Evolutionary conservation across 257 asterid species (phyloP).

Genomic region (Mitragyna speciosa): DNA sequence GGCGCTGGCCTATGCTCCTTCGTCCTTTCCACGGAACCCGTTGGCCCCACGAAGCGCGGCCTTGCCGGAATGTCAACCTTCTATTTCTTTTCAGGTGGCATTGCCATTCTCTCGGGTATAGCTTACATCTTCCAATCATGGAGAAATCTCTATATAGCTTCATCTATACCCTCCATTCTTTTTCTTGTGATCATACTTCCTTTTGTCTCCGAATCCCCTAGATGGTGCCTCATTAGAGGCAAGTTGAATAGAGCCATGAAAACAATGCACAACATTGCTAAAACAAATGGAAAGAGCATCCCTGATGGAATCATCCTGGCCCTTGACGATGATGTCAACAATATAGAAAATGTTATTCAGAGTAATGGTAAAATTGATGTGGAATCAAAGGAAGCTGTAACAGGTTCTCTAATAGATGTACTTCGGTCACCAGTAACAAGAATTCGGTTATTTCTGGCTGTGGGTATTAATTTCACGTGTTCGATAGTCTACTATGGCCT

Average conservation of each 20-base stretch:
- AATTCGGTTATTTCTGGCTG: constrained; percentile 59
- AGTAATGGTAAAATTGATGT: background rate
- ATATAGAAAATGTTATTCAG: background rate
- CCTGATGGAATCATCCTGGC: constrained; percentile 51
- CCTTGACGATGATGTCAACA: constrained; percentile 49
- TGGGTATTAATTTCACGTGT: constrained; percentile 67
- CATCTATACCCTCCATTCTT: constrained; percentile 63
- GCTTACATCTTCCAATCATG: constrained; percentile 65
- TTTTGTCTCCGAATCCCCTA: constrained; percentile 76
- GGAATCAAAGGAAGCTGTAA: constrained; percentile 32
- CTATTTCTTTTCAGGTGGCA: constrained; percentile 87
- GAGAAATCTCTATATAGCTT: constrained; percentile 68
- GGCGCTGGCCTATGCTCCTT: constrained; percentile 88
- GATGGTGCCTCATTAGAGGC: constrained; percentile 80
- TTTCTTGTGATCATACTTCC: constrained; percentile 55
- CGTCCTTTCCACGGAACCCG: constrained; percentile 86
- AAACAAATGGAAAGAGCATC: constrained; percentile 42
- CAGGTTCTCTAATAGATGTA: constrained; percentile 71
- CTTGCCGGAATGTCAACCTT: constrained; percentile 86
- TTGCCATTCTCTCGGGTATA: constrained; percentile 61
- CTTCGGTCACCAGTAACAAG: constrained; percentile 53
- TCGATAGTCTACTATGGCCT: constrained; percentile 85
- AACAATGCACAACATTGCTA: constrained; percentile 61
- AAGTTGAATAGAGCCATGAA: constrained; percentile 44
- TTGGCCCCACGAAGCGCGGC: constrained; percentile 75